Evolutionary conservation across 1,139 yeast genomes (phyloP).

Genomic region (Pichia sp.): DNA sequence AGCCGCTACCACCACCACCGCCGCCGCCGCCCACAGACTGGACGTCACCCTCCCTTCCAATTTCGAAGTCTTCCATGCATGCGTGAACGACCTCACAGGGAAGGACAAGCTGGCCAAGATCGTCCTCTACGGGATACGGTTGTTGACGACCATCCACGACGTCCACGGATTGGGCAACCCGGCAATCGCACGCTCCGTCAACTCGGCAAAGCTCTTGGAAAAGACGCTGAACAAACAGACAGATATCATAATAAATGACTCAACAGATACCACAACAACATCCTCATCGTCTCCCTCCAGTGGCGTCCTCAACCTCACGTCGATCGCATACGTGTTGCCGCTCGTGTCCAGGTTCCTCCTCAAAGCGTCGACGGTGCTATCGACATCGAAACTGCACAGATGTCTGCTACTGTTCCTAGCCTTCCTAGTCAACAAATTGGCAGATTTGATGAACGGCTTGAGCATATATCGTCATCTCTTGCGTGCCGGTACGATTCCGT

Average conservation of each 20-base stretch:
- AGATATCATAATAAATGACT: not conserved
- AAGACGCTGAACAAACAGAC: not conserved
- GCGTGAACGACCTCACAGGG: slow-evolving; percentile 54
- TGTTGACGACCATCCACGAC: slow-evolving; percentile 22
- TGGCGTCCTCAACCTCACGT: not conserved
- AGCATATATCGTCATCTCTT: slow-evolving; percentile 65
- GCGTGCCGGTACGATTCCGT: slow-evolving; percentile 73
- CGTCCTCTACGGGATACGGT: slow-evolving; percentile 54
- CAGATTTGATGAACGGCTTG: slow-evolving; percentile 49
- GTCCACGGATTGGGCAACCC: slow-evolving; percentile 14
- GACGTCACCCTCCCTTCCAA: slow-evolving; percentile 18
- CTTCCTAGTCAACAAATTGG: slow-evolving; percentile 38
- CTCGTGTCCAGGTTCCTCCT: not conserved
- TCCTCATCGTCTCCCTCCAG: not conserved
- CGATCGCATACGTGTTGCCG: not conserved
- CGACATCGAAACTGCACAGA: slow-evolving; percentile 1
- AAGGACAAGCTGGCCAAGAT: slow-evolving; percentile 71
- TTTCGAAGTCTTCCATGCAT: slow-evolving; percentile 48
- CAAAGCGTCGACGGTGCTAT: not conserved
- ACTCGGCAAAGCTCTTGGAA: not conserved
- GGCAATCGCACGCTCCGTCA: not conserved
- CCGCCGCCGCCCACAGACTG: too few species aligned
- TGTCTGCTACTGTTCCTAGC: slow-evolving; percentile 6
- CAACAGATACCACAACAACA: not conserved
- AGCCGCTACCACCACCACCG: too few species aligned